Conservation (phyloP, 495 filamentous ascomycete genomes). For the Penicillium riverlandense region DNA sequence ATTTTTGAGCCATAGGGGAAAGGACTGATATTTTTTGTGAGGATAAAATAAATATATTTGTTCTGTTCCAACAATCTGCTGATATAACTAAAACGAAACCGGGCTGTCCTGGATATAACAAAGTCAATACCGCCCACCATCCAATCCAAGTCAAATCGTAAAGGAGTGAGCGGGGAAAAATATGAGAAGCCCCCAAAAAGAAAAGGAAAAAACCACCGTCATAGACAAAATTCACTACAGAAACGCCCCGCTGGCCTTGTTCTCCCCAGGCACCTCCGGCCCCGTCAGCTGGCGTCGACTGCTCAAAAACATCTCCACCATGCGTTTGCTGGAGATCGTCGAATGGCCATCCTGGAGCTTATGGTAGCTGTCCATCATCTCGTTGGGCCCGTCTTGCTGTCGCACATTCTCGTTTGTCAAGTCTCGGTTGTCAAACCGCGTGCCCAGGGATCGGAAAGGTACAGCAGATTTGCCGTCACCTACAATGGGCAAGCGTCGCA, state of each 20-base stretch:
- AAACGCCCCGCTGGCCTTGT: conserved; percentile 18
- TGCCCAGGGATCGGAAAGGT: conserved; percentile 25
- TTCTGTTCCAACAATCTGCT: no score
- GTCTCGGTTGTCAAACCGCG: conserved; percentile 12
- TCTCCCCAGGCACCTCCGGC: conserved; percentile 11
- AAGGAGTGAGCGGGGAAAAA: conserved; percentile 7
- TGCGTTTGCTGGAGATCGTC: conserved; percentile 44
- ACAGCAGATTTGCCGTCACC: conserved; percentile 14
- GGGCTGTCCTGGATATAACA: no score
- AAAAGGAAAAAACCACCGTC: background rate
- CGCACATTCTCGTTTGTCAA: conserved; percentile 27
- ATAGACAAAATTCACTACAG: conserved; percentile 7
- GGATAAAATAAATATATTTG: no score
- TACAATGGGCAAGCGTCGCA: conserved; percentile 22
- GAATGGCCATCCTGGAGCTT: conserved; percentile 16
- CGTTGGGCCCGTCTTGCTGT: conserved; percentile 16
- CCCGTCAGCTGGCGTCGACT: conserved; percentile 42
- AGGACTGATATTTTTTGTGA: no score
- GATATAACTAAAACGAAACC: no score
- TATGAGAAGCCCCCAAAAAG: conserved; percentile 2
- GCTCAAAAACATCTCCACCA: conserved; percentile 55
- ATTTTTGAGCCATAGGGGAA: no score
- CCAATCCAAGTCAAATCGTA: background rate
- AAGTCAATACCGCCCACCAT: no score
- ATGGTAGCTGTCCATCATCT: conserved; percentile 12